A percentile compares a stretch with the other conserved stretches of the same genome.
These are phyloP conservation scores for Escallonia rubra DNA, from an alignment of 129 eudicot species.

Conservation along the genomic window DNA sequence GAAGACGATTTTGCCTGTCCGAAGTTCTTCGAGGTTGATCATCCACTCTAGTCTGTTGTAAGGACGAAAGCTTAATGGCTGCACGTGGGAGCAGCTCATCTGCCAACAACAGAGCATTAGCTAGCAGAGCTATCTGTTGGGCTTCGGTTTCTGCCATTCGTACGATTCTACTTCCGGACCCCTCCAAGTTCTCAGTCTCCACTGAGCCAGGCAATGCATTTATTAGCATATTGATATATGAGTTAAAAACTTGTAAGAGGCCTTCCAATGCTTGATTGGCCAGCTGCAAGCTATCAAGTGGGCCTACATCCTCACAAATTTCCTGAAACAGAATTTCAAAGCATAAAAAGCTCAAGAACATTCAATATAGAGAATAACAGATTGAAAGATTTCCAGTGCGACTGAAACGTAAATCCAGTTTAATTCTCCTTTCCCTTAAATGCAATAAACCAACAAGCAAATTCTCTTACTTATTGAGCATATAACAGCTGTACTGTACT, in stretches of 20 bases:
- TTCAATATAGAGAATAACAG: background rate
- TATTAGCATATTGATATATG: slow-evolving; percentile 62
- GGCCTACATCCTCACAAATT: slow-evolving; percentile 79
- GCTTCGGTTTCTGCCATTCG: slow-evolving; percentile 64
- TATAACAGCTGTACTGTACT: background rate
- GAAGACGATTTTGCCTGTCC: slow-evolving; percentile 56
- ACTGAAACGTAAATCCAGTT: background rate
- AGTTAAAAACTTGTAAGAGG: slow-evolving; percentile 56
- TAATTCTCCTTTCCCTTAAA: background rate
- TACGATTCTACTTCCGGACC: slow-evolving; percentile 51
- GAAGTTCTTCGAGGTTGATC: slow-evolving; percentile 45
- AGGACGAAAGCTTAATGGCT: slow-evolving; percentile 40
- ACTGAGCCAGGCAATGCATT: slow-evolving; percentile 79
- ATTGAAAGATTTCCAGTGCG: background rate
- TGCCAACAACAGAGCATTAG: slow-evolving; percentile 65
- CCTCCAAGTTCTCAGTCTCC: slow-evolving; percentile 69
- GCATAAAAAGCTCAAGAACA: slow-evolving; percentile 4
- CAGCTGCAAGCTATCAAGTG: slow-evolving; percentile 57
- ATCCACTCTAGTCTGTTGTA: slow-evolving; percentile 32
- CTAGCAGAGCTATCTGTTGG: slow-evolving; percentile 71
- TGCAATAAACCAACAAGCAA: background rate
- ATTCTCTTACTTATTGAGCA: too few relatives aligned
- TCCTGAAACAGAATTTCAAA: slow-evolving; percentile 40
- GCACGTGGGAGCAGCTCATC: slow-evolving; percentile 89
- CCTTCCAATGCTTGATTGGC: slow-evolving; percentile 69